Evolutionary conservation across 1,284 basidiomycete genomes (phyloP).

Genomic region (Ceratobasidium sp.): DNA sequence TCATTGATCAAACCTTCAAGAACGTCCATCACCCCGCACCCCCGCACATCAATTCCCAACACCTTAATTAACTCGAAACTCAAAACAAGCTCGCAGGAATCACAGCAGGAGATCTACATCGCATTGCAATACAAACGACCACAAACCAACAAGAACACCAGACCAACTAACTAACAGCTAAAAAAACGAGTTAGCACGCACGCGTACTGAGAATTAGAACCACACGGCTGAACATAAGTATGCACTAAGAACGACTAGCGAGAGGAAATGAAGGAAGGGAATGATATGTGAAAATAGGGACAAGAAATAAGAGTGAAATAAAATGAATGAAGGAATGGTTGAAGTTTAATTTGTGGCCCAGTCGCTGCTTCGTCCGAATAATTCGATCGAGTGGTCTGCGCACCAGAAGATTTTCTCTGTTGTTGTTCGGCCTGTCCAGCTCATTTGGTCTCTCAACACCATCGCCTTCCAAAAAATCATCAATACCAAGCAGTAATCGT

Average conservation of each 20-base stretch:
- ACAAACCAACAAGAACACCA: no score
- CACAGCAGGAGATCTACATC: no score
- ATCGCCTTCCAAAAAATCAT: constrained; percentile 78
- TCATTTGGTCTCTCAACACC: constrained; percentile 92
- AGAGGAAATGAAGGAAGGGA: background rate
- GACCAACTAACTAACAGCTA: no score
- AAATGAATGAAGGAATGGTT: background rate
- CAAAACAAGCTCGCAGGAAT: no score
- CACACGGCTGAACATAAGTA: no score
- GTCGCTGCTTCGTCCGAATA: constrained; percentile 82
- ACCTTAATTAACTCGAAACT: no score
- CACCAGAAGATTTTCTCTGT: constrained; percentile 92
- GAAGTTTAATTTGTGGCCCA: constrained; percentile 63
- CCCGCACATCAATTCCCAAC: no score
- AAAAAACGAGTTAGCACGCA: no score
- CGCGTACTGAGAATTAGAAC: no score
- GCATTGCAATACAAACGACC: no score
- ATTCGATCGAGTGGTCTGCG: constrained; percentile 85
- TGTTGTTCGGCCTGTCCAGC: constrained; percentile 88
- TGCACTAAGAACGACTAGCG: background rate
- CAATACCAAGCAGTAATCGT: constrained; percentile 46
- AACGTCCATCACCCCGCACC: no score
- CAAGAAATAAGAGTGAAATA: constrained; percentile 21
- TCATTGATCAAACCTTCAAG: no score
- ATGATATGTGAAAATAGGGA: background rate